Base-by-base conservation (phyloP, 306 rosid species). In the Astragalus membranaceus region DNA sequence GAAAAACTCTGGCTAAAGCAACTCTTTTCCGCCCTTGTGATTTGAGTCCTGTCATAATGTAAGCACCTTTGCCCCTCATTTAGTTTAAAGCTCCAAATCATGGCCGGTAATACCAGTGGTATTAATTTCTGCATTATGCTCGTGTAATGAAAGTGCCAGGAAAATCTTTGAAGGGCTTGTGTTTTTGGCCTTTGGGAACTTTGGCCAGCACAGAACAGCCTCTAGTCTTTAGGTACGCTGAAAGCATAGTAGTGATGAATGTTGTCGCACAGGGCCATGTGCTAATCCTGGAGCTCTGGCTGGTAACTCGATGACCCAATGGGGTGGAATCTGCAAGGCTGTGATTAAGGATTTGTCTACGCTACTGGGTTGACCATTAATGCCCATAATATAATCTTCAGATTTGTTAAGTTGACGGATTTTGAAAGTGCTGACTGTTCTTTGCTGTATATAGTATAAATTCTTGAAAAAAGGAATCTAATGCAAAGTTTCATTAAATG, bases 1-100 rank as follows among this genome's bases (percentile, higher is more conserved):
- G 81, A 89, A 81, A 79, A 87, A 78, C 72, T 72, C 76, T 10
- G 73, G 86, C 66, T 86, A 76, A 80, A 26, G 12, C 57, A 52
- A n/a, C 10, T 48, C 51, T 51, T 12, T 49, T 1, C 51, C 8
- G 53, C 54, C 69, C 64, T 50, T 71, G 70, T 42, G 36, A 39
- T 64, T 48, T 55, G 36, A 70, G 55, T 56, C 41, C 58, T 50
- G 8, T 62, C 49, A 29, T n/a, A 55, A 65, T 11, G 81, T 70
- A 66, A 76, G 56, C 37, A 37, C 23, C 33, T 29, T 20, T 11
- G 23, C 52, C 44, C 52, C 51, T 48, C 30, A 15, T 20, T 8
- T 29, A 48, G 41, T 64, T 68, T 37, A 10, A 67, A 52, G 72
- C 58, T 17, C 29, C 50, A 10, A 32, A 32, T 26, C 39, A 62